A percentile compares a stretch with the other conserved stretches of the same genome.
Evolutionary conservation across 129 eudicot species (phyloP).

Genomic region (Pulicaria dysenterica): DNA sequence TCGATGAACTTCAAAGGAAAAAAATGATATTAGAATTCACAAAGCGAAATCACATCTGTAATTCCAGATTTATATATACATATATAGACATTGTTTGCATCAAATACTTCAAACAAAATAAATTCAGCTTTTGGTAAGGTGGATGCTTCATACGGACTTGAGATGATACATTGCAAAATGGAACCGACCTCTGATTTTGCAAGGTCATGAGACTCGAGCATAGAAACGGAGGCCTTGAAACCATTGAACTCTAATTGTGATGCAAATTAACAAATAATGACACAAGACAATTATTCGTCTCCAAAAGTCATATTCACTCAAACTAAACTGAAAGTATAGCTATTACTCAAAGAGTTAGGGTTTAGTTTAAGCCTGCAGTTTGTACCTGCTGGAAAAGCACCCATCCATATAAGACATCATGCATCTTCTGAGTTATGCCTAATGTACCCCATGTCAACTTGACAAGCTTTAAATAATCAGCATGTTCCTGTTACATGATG

Average conservation of each 20-base stretch:
- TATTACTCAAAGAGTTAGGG: not conserved
- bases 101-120: not conserved
- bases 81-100: slow-evolving; percentile 9
- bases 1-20: slow-evolving; percentile 60
- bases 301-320: slow-evolving; percentile 13
- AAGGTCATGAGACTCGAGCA: too few species aligned
- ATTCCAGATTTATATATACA: not conserved
- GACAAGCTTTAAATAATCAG: slow-evolving; percentile 68
- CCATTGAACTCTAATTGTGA: slow-evolving; percentile 3
- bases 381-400: slow-evolving; percentile 95
- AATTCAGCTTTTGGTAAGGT: slow-evolving; percentile 3
- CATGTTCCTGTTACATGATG: slow-evolving; percentile 60
- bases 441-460: slow-evolving; percentile 88
- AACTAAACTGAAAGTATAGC: not conserved
- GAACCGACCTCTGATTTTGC: too few species aligned
- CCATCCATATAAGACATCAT: slow-evolving; percentile 78
- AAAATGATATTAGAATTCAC: slow-evolving; percentile 23
- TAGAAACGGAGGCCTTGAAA: not conserved
- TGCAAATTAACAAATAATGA: slow-evolving; percentile 10
- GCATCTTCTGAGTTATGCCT: slow-evolving; percentile 81
- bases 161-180: not conserved
- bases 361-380: slow-evolving; percentile 9
- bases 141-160: not conserved
- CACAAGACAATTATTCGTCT: not conserved
- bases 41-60: not conserved